Evolutionary conservation across 345 rosid species (phyloP).

Genomic region (Citropsis articulata): DNA sequence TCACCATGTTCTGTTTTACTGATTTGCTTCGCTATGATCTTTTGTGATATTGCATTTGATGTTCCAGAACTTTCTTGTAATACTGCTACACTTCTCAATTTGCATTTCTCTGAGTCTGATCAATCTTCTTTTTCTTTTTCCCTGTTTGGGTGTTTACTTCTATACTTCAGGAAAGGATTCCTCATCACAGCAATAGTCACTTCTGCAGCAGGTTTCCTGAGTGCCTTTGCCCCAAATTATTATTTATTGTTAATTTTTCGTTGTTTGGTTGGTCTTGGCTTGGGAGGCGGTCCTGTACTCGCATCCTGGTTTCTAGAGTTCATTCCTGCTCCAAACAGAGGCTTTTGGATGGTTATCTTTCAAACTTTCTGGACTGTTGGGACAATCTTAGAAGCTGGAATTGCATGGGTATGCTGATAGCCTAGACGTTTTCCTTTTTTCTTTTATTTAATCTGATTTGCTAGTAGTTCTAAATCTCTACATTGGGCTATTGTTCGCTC

Average conservation of each 20-base stretch:
- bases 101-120: background rate
- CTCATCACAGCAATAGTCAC: conserved; percentile 76
- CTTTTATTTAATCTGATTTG: conserved; percentile 4
- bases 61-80: background rate
- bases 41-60: background rate
- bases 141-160: conserved; percentile 14
- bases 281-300: conserved; percentile 96
- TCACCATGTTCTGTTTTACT: background rate
- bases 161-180: conserved; percentile 73
- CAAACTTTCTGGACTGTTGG: conserved; percentile 87
- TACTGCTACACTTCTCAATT: background rate
- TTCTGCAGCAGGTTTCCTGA: conserved; percentile 70
- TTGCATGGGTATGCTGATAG: conserved; percentile 73
- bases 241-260: conserved; percentile 51
- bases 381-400: conserved; percentile 70
- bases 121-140: background rate
- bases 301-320: conserved; percentile 89
- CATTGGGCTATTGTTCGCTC: background rate
- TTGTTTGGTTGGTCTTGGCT: conserved; percentile 81
- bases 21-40: background rate
- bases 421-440: background rate
- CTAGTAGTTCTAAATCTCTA: background rate
- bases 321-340: conserved; percentile 86
- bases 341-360: conserved; percentile 91
- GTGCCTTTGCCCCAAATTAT: conserved; percentile 77